Evolutionary conservation across 345 rosid genomes (phyloP).

Genomic region (Chamaenerion angustifolium): DNA sequence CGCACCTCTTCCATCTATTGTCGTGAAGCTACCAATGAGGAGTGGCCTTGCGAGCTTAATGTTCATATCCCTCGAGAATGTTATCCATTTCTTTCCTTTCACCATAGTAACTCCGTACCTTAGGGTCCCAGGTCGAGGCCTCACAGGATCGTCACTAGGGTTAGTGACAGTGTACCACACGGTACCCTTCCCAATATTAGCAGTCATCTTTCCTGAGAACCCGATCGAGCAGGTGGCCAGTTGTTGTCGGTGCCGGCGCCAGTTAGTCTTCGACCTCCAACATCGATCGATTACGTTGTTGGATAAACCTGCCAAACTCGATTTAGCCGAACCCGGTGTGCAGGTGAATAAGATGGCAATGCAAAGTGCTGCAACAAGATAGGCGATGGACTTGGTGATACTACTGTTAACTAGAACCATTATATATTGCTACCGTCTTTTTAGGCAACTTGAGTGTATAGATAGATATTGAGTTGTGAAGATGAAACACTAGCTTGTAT

Average conservation of each 20-base stretch:
- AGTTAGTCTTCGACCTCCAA: constrained; percentile 36
- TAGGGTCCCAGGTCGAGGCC: constrained; percentile 51
- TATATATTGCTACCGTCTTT: too few relatives aligned
- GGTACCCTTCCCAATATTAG: constrained; percentile 37
- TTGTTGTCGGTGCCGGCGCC: constrained; percentile 35
- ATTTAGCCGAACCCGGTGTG: too few relatives aligned
- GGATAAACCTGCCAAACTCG: too few relatives aligned
- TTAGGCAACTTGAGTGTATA: too few relatives aligned
- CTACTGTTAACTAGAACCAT: too few relatives aligned
- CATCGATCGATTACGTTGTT: constrained; percentile 64
- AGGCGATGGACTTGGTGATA: too few relatives aligned
- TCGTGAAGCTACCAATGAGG: constrained; percentile 47
- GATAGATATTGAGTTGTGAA: too few relatives aligned
- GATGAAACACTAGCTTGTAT: too few relatives aligned
- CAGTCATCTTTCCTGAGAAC: constrained; percentile 49
- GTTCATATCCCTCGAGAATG: constrained; percentile 46
- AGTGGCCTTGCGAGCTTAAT: constrained; percentile 44
- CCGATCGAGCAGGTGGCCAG: constrained; percentile 54
- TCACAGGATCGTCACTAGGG: constrained; percentile 48
- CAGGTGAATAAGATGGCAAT: too few relatives aligned
- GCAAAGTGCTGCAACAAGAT: too few relatives aligned
- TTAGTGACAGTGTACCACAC: constrained; percentile 39
- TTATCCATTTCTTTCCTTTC: constrained; percentile 52
- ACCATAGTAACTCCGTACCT: constrained; percentile 52
- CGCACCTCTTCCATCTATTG: constrained; percentile 64